These are phyloP conservation scores for Colletotrichum abscissum DNA, from an alignment of 2,329 filamentous ascomycete genomes.

Conservation along the genomic window DNA sequence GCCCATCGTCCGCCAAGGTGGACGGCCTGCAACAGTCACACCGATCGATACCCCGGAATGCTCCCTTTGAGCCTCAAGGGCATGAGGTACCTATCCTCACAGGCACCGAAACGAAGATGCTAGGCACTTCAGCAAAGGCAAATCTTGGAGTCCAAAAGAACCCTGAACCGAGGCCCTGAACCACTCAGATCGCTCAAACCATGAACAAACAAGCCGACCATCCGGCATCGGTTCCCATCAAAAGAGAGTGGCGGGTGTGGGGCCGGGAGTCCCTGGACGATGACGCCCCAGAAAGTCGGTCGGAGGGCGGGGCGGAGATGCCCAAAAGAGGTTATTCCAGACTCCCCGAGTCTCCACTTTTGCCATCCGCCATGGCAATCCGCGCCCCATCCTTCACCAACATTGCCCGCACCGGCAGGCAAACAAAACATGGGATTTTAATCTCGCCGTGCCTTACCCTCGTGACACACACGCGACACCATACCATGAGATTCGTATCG, in stretches of 20 bases:
- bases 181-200: not conserved
- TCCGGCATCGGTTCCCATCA: not conserved
- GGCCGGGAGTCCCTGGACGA: not conserved
- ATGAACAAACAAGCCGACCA: not conserved
- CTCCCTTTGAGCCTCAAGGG: not conserved
- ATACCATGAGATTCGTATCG: too few species aligned
- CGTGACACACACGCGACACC: not conserved
- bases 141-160: not conserved
- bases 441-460: not conserved
- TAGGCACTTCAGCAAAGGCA: not conserved
- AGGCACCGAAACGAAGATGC: too few species aligned
- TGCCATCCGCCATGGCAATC: slow-evolving; percentile 5
- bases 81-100: too few species aligned
- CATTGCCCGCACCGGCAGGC: slow-evolving; percentile 23
- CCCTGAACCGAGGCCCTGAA: not conserved
- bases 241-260: not conserved
- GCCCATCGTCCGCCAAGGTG: not conserved
- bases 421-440: not conserved
- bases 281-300: slow-evolving; percentile 15
- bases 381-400: not conserved
- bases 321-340: slow-evolving; percentile 29
- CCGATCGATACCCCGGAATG: not conserved
- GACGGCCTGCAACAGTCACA: not conserved
- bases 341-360: not conserved
- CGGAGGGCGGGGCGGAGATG: slow-evolving; percentile 33